Evolutionary conservation across 495 filamentous ascomycete species (phyloP).

Genomic region (Zalerion maritima): DNA sequence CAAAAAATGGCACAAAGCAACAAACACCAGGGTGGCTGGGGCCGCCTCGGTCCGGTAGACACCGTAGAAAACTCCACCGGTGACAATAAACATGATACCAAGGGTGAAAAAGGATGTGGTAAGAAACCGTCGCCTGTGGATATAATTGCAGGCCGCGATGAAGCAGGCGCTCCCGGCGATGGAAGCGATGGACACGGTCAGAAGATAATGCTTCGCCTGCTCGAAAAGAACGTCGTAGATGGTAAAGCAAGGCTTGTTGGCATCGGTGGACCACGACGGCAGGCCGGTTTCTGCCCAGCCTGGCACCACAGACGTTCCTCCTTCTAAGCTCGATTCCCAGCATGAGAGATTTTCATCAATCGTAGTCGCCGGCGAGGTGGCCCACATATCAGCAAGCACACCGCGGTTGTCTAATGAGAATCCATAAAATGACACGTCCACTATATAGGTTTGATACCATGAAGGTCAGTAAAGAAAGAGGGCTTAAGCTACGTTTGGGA

Average conservation of each 20-base stretch:
- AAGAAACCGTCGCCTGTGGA: constrained; percentile 33
- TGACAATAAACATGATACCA: constrained; percentile 58
- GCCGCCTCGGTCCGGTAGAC: constrained; percentile 19
- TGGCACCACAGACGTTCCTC: constrained; percentile 19
- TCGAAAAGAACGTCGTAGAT: constrained; percentile 51
- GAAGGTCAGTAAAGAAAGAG: too few species aligned
- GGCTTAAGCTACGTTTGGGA: too few species aligned
- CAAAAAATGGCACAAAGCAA: constrained; percentile 69
- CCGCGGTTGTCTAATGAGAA: constrained; percentile 22
- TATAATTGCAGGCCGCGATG: constrained; percentile 41
- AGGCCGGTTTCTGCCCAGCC: constrained; percentile 10
- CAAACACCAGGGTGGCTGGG: constrained; percentile 41
- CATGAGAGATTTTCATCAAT: constrained; percentile 20
- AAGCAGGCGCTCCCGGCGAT: constrained; percentile 34
- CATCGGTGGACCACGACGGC: constrained; percentile 22
- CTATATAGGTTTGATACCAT: too few species aligned
- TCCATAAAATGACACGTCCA: constrained; percentile 24
- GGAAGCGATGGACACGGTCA: constrained; percentile 52
- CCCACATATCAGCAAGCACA: constrained; percentile 20
- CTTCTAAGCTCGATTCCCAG: constrained; percentile 39
- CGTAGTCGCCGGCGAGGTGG: constrained; percentile 4
- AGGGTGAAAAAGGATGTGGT: constrained; percentile 54
- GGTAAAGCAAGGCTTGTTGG: constrained; percentile 26
- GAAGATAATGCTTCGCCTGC: constrained; percentile 51
- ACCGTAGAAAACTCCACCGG: constrained; percentile 56